Evolutionary conservation across 2,329 filamentous ascomycete species (phyloP).

Genomic region (Alternaria brassicae): DNA sequence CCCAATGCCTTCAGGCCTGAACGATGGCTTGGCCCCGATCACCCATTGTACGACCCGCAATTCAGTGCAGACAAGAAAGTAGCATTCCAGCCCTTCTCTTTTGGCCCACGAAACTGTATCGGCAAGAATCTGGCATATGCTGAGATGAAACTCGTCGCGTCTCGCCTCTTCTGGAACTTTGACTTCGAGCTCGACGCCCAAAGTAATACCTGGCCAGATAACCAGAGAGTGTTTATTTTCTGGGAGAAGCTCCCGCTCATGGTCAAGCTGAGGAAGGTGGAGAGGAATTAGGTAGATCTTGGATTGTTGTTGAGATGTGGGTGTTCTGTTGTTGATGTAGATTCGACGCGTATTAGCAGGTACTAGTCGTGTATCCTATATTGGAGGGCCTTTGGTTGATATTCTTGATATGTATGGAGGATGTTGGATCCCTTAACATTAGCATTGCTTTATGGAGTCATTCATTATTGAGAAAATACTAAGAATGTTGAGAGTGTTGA

Average conservation of each 20-base stretch:
- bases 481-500: too few relatives aligned
- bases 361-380: too few relatives aligned
- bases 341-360: too few relatives aligned
- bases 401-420: too few relatives aligned
- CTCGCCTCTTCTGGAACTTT: constrained; percentile 50
- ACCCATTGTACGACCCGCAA: constrained; percentile 20
- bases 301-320: too few relatives aligned
- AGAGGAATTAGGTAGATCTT: background rate
- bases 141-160: constrained; percentile 49
- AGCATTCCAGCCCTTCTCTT: constrained; percentile 35
- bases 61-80: constrained; percentile 33
- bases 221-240: background rate
- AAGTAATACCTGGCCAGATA: background rate
- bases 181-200: constrained; percentile 34
- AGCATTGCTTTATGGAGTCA: too few relatives aligned
- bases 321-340: too few relatives aligned
- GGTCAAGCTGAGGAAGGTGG: background rate
- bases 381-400: too few relatives aligned
- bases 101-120: constrained; percentile 23
- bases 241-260: background rate
- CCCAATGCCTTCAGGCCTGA: constrained; percentile 32
- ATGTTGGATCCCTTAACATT: too few relatives aligned
- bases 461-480: too few relatives aligned
- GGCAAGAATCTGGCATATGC: constrained; percentile 44
- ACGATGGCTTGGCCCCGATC: constrained; percentile 26